Evolutionary conservation across 495 filamentous ascomycete genomes (phyloP).

Genomic region (Parachaetomium inaequale): DNA sequence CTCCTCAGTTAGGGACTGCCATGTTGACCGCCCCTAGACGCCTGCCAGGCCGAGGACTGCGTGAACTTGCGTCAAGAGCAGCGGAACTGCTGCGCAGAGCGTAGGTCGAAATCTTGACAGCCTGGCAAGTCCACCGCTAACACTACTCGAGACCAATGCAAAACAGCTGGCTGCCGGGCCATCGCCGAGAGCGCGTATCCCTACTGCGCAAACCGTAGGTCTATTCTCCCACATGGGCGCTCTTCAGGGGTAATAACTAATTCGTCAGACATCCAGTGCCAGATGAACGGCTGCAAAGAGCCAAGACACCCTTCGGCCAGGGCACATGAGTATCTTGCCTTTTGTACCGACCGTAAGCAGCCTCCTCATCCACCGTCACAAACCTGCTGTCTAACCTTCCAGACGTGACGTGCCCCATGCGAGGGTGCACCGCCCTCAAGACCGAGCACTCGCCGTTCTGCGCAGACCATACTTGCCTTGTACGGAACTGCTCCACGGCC

Average conservation of each 20-base stretch:
- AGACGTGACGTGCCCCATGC: conserved; percentile 32
- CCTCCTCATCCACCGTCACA: background rate
- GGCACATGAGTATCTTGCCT: conserved; percentile 26
- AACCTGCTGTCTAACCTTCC: background rate
- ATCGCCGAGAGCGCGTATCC: conserved; percentile 20
- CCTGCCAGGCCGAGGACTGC: conserved; percentile 27
- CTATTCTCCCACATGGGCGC: background rate
- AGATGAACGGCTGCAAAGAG: conserved; percentile 20
- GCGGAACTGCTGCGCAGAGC: conserved; percentile 26
- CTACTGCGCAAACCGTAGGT: conserved; percentile 29
- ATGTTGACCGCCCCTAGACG: conserved; percentile 15
- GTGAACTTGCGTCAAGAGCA: conserved; percentile 21
- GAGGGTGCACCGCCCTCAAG: conserved; percentile 24
- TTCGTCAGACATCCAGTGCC: conserved; percentile 24
- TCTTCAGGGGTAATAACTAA: background rate
- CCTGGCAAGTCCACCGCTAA: background rate
- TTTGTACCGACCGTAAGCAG: conserved; percentile 30
- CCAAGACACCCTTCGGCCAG: conserved; percentile 16
- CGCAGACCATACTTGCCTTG: conserved; percentile 28
- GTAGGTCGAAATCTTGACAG: conserved; percentile 6
- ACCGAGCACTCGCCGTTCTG: conserved; percentile 23
- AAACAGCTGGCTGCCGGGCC: conserved; percentile 22
- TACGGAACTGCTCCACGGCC: conserved; percentile 27
- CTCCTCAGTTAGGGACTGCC: background rate
- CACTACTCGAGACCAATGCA: conserved; percentile 21